A percentile compares a stretch with the other conserved stretches of the same genome.
These are phyloP conservation scores for Sordariomycetes sp. DNA, from an alignment of 2,329 filamentous ascomycete species.

Conservation along the genomic window DNA sequence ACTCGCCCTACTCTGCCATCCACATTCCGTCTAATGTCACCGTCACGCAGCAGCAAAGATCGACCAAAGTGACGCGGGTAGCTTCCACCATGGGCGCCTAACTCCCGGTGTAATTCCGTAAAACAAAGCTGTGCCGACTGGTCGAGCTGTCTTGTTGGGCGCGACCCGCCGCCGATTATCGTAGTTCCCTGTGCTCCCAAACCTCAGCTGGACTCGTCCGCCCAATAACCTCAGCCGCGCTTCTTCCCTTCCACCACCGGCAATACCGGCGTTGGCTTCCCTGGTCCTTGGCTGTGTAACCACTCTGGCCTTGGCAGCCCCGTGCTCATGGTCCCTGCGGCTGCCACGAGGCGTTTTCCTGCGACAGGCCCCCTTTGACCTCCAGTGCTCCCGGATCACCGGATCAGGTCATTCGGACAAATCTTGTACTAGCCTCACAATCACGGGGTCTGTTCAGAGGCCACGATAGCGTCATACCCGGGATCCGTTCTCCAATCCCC, in stretches of 20 bases:
- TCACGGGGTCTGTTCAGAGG: not conserved
- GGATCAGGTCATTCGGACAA: not conserved
- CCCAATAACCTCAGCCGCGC: not conserved
- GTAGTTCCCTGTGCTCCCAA: not conserved
- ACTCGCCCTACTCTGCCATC: not conserved
- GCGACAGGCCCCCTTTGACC: not conserved
- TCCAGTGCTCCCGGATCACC: not conserved
- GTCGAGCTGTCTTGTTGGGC: not conserved
- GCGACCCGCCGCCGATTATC: not conserved
- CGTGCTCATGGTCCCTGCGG: not conserved
- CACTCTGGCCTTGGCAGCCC: not conserved
- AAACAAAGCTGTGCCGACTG: not conserved
- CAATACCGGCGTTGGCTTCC: not conserved
- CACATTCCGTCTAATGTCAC: not conserved
- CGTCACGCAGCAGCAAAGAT: not conserved
- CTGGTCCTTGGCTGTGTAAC: not conserved
- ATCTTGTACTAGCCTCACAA: not conserved
- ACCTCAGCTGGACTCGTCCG: not conserved
- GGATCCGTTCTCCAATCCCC: not conserved
- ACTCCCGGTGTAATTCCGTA: not conserved
- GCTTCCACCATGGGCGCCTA: not conserved
- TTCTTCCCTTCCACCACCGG: not conserved
- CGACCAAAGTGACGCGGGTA: not conserved
- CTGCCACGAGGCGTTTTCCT: not conserved
- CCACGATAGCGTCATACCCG: not conserved